phyloP scores from a whole-genome alignment of 305 asterid species.

The Fraxinus velutina region DNA sequence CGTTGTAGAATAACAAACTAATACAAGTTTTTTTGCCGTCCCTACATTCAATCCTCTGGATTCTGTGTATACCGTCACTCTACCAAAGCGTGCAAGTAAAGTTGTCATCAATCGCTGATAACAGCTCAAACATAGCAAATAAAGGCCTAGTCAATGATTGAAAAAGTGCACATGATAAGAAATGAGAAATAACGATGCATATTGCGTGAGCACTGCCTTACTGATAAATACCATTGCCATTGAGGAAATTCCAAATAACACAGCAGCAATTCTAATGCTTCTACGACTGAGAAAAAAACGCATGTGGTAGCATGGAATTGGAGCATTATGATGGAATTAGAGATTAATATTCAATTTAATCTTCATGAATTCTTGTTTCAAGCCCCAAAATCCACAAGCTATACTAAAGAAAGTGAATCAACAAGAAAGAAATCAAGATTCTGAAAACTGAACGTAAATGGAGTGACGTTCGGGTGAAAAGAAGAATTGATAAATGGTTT shows the following conservation, averaged over 20 bases:
- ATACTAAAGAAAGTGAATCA: not conserved
- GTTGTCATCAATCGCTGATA: too few relatives aligned
- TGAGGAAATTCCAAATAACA: constrained; percentile 78
- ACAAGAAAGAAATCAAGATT: not conserved
- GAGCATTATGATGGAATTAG: not conserved
- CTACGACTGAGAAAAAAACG: not conserved
- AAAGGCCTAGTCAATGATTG: too few relatives aligned
- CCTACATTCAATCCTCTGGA: too few relatives aligned
- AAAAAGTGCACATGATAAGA: too few relatives aligned
- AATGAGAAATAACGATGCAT: too few relatives aligned
- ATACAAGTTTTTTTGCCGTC: too few relatives aligned
- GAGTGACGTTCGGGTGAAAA: not conserved
- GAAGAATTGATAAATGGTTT: not conserved
- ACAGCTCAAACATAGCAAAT: too few relatives aligned
- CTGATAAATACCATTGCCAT: constrained; percentile 96
- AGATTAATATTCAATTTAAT: not conserved
- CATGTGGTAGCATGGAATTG: not conserved
- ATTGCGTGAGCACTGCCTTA: constrained; percentile 52
- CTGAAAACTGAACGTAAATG: not conserved
- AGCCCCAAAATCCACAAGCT: not conserved
- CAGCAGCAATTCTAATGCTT: constrained; percentile 35
- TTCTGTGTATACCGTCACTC: too few relatives aligned
- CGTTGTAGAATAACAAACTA: too few relatives aligned
- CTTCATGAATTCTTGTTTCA: not conserved
- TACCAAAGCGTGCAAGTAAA: too few relatives aligned